phyloP scores from a whole-genome alignment of 805 yeast genomes.

The Cyberlindnera japonica region DNA sequence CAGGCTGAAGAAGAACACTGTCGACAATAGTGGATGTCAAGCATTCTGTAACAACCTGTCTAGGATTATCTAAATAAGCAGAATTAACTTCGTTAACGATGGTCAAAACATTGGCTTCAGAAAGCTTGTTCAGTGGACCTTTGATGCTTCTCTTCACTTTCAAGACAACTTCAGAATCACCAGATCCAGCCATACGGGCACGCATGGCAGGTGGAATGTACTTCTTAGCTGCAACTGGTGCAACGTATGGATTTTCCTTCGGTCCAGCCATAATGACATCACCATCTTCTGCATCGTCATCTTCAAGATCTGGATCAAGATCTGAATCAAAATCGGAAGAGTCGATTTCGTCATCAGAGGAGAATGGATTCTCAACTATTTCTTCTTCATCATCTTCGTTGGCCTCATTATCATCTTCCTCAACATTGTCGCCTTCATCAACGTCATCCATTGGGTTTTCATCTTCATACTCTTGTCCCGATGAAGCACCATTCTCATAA shows the following conservation, averaged over 20 bases:
- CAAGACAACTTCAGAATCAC: conserved; percentile 43
- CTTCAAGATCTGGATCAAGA: conserved; percentile 34
- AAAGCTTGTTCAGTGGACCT: conserved; percentile 82
- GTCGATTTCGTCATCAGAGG: conserved; percentile 40
- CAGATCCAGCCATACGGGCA: conserved; percentile 36
- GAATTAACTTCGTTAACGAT: conserved; percentile 67
- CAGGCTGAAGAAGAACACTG: conserved; percentile 58
- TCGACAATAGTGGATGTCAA: conserved; percentile 62
- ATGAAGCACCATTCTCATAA: conserved; percentile 25
- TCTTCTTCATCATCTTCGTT: conserved; percentile 27
- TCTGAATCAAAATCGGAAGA: conserved; percentile 43
- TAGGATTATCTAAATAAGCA: conserved; percentile 61
- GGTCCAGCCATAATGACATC: conserved; percentile 32
- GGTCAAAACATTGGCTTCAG: conserved; percentile 75
- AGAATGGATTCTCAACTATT: conserved; percentile 31
- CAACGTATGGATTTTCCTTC: conserved; percentile 72
- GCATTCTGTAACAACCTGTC: conserved; percentile 74
- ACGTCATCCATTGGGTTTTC: conserved; percentile 21
- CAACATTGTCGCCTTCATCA: conserved; percentile 16
- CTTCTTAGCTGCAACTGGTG: conserved; percentile 45
- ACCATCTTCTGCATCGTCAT: conserved; percentile 28
- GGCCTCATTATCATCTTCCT: conserved; percentile 25
- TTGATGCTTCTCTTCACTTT: conserved; percentile 63
- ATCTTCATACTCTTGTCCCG: conserved; percentile 27
- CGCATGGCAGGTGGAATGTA: conserved; percentile 91